Evolutionary conservation across 2,329 filamentous ascomycete species (phyloP), one percentile per base, ranked within the genome.

Genomic region (Ophiostoma piceae): DNA sequence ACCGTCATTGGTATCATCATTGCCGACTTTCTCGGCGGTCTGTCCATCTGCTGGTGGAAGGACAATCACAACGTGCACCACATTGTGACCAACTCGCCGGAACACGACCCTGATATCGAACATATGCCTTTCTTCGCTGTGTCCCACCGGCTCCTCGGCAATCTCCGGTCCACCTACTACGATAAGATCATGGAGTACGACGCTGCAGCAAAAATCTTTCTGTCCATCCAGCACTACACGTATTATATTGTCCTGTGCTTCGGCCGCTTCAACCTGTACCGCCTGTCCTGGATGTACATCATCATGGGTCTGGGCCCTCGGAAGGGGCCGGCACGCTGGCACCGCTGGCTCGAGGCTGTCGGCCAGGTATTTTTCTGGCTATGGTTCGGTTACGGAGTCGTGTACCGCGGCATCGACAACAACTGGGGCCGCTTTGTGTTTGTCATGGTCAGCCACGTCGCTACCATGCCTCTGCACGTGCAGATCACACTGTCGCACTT

Each of bases 31-130:
- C 82, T 95, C 26, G 95, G 95, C 51, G 95, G 95, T 0, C 80
- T 99, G 43, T 97, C 92, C 35, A 81, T 97, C 69, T 92, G 94
- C 64, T 99, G 95, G 95, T 99, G 95, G 94, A 98, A 98, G 80
- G 86, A 88, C 72, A 97, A 89, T 77, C 94, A 98, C 79, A 98
- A 98, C 76, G 93, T 97, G 9, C 94, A 98, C 77, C 94, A 98
- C 77, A 93, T 98, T 74, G 90, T 98, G 68, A 98, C 95, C 22
- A 98, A 98, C 78, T 90, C 90, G 62, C 92, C 94, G 16, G 95
- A 97, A 79, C 94, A 98, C 77, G 94, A 98, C 77, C 94, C 95
- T 0, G 94, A 98, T 77, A 98, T 97, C 75, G 88, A 94, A 77
- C 90, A 97, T 78, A 87, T 96, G 79, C 94, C 94, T 2, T 90